phyloP scores from a whole-genome alignment of 768 basidiomycete species.

The Xerocomellus dryophilus region DNA sequence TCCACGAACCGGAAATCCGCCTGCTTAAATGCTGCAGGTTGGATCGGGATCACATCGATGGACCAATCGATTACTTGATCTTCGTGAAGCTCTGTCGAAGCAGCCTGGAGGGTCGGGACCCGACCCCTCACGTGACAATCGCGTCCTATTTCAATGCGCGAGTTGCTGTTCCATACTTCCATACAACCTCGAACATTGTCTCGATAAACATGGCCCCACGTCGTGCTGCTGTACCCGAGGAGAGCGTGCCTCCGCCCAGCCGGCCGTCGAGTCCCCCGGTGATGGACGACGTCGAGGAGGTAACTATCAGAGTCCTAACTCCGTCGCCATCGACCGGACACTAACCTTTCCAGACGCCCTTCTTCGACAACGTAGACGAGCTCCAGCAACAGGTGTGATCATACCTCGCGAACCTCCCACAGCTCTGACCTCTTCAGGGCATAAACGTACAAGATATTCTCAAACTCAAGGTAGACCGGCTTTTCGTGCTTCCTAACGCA shows the following conservation, averaged over 20 bases:
- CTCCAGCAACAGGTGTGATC: conserved; percentile 71
- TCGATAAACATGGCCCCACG: conserved; percentile 27
- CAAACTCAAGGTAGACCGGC: conserved; percentile 72
- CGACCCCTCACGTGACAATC: conserved; percentile 19
- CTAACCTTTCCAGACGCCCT: conserved; percentile 42
- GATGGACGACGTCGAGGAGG: conserved; percentile 44
- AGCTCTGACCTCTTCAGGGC: conserved; percentile 49
- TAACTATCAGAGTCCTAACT: conserved; percentile 3
- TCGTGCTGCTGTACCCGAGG: conserved; percentile 25
- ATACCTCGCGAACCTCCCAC: conserved; percentile 5
- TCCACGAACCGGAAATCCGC: background rate
- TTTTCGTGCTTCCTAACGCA: background rate
- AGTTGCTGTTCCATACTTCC: background rate
- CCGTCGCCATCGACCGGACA: background rate
- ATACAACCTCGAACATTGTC: background rate
- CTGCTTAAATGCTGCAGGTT: background rate
- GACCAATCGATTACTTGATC: background rate
- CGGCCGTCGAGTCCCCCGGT: conserved; percentile 23
- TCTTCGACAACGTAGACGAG: conserved; percentile 80
- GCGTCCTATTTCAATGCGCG: conserved; percentile 13
- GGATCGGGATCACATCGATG: background rate
- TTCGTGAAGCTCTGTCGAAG: conserved; percentile 3
- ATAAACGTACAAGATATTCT: conserved; percentile 94
- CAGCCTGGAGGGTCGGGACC: background rate
- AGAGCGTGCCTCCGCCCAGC: conserved; percentile 28